Percentiles rank a stretch among this genome's conserved stretches.
These are phyloP conservation scores for Omphalea diandra DNA, from an alignment of 441 rosid species.

Conservation along the genomic window DNA sequence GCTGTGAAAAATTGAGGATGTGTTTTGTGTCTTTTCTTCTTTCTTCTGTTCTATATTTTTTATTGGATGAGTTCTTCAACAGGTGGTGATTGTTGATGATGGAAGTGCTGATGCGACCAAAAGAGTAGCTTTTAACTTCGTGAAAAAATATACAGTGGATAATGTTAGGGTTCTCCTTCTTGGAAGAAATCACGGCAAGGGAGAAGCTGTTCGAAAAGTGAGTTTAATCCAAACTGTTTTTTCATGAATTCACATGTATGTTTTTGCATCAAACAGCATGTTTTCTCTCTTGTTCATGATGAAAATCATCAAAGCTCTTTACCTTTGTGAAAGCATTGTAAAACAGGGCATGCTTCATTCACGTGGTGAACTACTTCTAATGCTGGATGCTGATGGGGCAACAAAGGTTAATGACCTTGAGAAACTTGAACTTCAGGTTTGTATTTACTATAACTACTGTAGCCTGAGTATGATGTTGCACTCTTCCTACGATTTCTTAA, in stretches of 20 bases:
- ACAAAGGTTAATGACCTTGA: slow-evolving; percentile 87
- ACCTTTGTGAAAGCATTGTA: slow-evolving; percentile 73
- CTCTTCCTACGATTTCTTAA: not conserved
- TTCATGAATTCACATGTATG: slow-evolving; percentile 9
- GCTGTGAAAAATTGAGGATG: not conserved
- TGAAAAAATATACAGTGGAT: slow-evolving; percentile 64
- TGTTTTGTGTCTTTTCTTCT: not conserved
- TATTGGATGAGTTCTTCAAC: slow-evolving; percentile 18
- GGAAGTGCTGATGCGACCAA: slow-evolving; percentile 92
- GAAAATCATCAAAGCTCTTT: slow-evolving; percentile 52
- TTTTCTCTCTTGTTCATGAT: slow-evolving; percentile 14
- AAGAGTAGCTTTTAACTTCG: slow-evolving; percentile 71
- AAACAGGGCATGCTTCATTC: slow-evolving; percentile 99
- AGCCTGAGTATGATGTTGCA: slow-evolving; percentile 7
- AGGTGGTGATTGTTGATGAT: slow-evolving; percentile 95
- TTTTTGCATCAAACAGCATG: slow-evolving; percentile 3
- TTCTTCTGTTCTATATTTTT: not conserved
- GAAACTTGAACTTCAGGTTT: slow-evolving; percentile 93
- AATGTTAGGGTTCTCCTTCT: slow-evolving; percentile 82
- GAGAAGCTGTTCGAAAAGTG: slow-evolving; percentile 98
- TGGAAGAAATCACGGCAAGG: slow-evolving; percentile 94
- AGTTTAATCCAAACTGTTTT: slow-evolving; percentile 37
- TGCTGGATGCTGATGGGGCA: slow-evolving; percentile 99
- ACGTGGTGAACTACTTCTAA: slow-evolving; percentile 89
- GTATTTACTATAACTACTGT: slow-evolving; percentile 23